A percentile compares a stretch with the other conserved stretches of the same genome.
Conservation (phyloP, 2,329 filamentous ascomycete genomes). For the Penicillium sp. region DNA sequence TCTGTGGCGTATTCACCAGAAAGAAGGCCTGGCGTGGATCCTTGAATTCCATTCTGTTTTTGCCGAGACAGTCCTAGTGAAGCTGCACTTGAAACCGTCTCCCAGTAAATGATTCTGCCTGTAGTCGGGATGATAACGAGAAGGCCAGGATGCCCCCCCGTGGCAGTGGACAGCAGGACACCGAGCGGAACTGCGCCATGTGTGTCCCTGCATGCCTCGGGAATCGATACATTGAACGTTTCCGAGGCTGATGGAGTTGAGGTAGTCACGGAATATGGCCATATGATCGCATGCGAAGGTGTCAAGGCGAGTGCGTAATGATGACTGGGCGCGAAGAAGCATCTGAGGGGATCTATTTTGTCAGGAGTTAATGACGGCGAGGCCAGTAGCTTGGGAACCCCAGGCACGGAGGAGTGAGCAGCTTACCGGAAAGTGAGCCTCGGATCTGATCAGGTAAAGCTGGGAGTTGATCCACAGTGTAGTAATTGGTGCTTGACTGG, state of each 20-base stretch:
- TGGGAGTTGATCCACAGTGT: conserved; percentile 82
- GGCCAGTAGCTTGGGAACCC: conserved; percentile 17
- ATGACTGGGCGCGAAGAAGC: conserved; percentile 67
- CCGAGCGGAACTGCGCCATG: conserved; percentile 80
- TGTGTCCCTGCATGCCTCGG: conserved; percentile 70
- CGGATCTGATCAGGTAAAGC: conserved; percentile 80
- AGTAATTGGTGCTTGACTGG: conserved; percentile 83
- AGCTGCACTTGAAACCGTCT: conserved; percentile 87
- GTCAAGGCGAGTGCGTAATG: conserved; percentile 83
- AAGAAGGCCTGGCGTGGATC: conserved; percentile 73
- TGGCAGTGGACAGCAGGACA: conserved; percentile 78
- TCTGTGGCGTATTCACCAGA: conserved; percentile 79
- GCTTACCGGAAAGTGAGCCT: conserved; percentile 68
- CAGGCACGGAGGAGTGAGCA: conserved; percentile 9
- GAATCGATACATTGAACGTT: conserved; percentile 79
- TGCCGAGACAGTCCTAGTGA: conserved; percentile 83
- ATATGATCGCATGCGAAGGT: conserved; percentile 81
- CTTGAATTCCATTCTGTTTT: conserved; percentile 79
- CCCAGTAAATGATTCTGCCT: conserved; percentile 92
- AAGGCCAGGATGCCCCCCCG: conserved; percentile 81
- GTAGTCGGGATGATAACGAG: conserved; percentile 83
- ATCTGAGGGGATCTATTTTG: conserved; percentile 66
- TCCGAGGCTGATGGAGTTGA: conserved; percentile 55
- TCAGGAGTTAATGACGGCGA: conserved; percentile 20
- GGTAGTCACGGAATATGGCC: conserved; percentile 72